A percentile compares a stretch with the other conserved stretches of the same genome.
Evolutionary conservation across 352 stramenopile species (phyloP).

Genomic region (Phytopythium montanum): DNA sequence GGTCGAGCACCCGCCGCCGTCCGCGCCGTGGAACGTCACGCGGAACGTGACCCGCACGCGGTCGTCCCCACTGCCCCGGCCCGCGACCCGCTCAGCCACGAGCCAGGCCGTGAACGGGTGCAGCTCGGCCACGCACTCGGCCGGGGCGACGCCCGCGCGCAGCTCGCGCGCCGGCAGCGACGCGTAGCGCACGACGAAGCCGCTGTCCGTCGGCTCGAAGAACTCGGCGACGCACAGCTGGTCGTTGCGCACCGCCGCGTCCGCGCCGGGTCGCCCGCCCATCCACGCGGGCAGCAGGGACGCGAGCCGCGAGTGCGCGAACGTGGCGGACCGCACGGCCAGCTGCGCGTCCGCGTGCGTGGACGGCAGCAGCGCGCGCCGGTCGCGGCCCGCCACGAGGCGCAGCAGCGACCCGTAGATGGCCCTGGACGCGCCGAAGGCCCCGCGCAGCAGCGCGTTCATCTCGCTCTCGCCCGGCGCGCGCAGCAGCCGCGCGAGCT

Average conservation of each 20-base stretch:
- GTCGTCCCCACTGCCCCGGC: not conserved
- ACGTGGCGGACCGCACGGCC: slow-evolving; percentile 28
- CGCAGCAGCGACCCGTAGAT: slow-evolving; percentile 41
- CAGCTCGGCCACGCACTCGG: slow-evolving; percentile 23
- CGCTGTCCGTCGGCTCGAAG: slow-evolving; percentile 16
- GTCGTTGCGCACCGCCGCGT: slow-evolving; percentile 10
- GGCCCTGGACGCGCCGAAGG: slow-evolving; percentile 23
- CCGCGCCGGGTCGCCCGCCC: not conserved
- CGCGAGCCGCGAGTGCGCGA: slow-evolving; percentile 14
- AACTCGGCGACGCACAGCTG: slow-evolving; percentile 30
- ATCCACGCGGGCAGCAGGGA: not conserved
- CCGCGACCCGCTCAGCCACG: slow-evolving; percentile 13
- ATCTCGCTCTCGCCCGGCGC: slow-evolving; percentile 29
- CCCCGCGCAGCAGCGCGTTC: slow-evolving; percentile 23
- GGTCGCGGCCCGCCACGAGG: slow-evolving; percentile 13
- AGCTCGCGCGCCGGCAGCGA: slow-evolving; percentile 22
- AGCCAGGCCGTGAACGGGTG: slow-evolving; percentile 31
- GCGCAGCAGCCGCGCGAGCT: slow-evolving; percentile 23
- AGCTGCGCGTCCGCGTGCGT: slow-evolving; percentile 16
- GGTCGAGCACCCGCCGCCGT: slow-evolving; percentile 13
- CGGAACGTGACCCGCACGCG: slow-evolving; percentile 27
- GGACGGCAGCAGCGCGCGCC: slow-evolving; percentile 2
- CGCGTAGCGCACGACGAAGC: slow-evolving; percentile 23
- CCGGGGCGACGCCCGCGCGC: slow-evolving; percentile 22
- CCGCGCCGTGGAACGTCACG: slow-evolving; percentile 15